phyloP scores from a whole-genome alignment of 441 rosid genomes.

The Gossypium laxum region DNA sequence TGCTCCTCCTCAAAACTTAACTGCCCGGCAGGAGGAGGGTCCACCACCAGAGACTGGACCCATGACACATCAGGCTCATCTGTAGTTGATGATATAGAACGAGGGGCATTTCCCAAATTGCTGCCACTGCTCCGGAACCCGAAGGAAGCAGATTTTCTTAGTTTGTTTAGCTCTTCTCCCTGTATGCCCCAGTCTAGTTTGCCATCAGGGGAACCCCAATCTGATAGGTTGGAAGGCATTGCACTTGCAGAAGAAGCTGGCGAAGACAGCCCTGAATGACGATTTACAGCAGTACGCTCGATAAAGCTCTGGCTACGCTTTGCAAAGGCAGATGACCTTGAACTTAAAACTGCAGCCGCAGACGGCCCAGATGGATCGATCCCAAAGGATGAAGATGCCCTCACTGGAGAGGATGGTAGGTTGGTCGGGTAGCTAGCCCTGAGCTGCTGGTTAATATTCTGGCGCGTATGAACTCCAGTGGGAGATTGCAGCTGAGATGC shows the following conservation, averaged over 20 bases:
- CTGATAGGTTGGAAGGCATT: constrained; percentile 33
- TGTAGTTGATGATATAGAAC: constrained; percentile 16
- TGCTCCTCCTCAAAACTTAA: constrained; percentile 28
- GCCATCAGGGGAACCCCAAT: constrained; percentile 80
- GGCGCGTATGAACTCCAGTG: constrained; percentile 40
- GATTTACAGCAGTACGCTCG: constrained; percentile 41
- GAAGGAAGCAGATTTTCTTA: constrained; percentile 61
- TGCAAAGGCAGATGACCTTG: constrained; percentile 64
- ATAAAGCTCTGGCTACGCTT: constrained; percentile 75
- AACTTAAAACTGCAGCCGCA: constrained; percentile 42
- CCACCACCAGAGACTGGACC: constrained; percentile 77
- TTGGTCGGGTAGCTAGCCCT: constrained; percentile 35
- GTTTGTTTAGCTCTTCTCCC: constrained; percentile 72
- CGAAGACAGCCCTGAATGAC: constrained; percentile 32
- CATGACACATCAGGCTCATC: constrained; percentile 77
- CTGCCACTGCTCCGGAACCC: constrained; percentile 37
- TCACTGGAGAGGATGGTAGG: constrained; percentile 46
- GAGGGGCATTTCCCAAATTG: constrained; percentile 15
- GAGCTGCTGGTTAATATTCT: constrained; percentile 36
- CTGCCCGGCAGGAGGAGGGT: constrained; percentile 28
- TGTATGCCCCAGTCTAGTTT: constrained; percentile 77
- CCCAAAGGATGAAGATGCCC: constrained; percentile 36
- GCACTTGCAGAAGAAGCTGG: constrained; percentile 26
- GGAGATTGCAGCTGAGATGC: constrained; percentile 36
- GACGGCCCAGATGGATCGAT: constrained; percentile 37